Percentiles rank a stretch among this genome's conserved stretches.
Evolutionary conservation across 129 eudicot genomes (phyloP).

Genomic region (Smallanthus sonchifolius): DNA sequence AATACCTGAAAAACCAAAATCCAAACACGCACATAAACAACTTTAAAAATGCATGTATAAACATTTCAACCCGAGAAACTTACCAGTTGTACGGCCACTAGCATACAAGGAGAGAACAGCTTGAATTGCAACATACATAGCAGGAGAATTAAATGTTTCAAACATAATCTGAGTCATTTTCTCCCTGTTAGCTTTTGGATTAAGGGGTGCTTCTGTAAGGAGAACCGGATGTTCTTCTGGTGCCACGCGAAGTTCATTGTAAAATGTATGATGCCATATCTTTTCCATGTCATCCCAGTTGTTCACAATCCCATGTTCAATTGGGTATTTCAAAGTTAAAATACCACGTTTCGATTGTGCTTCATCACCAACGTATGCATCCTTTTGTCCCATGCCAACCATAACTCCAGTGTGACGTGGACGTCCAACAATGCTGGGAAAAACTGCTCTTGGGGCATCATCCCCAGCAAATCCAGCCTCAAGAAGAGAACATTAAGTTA

Average conservation of each 20-base stretch:
- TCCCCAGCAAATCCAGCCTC: conserved; percentile 25
- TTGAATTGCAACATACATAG: conserved; percentile 93
- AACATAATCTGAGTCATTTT: conserved; percentile 56
- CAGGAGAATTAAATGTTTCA: conserved; percentile 87
- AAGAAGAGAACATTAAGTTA: not conserved
- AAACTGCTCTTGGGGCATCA: conserved; percentile 24
- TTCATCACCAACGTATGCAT: conserved; percentile 88
- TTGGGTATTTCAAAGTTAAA: conserved; percentile 58
- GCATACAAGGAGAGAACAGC: conserved; percentile 87
- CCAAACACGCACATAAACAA: not conserved
- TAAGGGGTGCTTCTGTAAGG: conserved; percentile 74
- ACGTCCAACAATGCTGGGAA: conserved; percentile 27
- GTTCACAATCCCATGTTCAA: conserved; percentile 24
- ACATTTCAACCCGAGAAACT: conserved; percentile 16
- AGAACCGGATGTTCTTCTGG: conserved; percentile 31
- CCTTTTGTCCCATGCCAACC: conserved; percentile 98
- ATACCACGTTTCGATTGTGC: conserved; percentile 95
- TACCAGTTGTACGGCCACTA: conserved; percentile 88
- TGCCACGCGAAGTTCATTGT: conserved; percentile 79
- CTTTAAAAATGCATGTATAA: not conserved
- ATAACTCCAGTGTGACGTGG: conserved; percentile 96
- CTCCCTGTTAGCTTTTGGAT: conserved; percentile 31
- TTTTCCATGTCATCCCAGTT: conserved; percentile 77
- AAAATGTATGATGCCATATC: conserved; percentile 93
- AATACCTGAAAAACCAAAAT: not conserved